Conservation (phyloP, 1,139 yeast genomes). For the Pichia sp. region DNA sequence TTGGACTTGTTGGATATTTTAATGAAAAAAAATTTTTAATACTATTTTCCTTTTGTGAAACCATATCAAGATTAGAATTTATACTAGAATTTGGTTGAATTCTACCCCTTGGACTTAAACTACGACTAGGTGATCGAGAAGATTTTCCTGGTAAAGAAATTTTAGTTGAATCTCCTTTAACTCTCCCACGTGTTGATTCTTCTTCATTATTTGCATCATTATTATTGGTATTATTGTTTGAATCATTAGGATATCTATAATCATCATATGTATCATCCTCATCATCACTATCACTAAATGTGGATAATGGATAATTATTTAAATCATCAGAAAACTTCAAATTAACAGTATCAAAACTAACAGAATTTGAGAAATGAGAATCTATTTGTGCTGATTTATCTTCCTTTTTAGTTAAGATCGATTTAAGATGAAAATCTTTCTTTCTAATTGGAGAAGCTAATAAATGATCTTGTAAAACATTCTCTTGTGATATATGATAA, state of each 20-base stretch:
- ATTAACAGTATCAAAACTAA: slow-evolving; percentile 40
- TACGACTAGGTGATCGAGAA: slow-evolving; percentile 14
- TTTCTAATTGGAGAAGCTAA: background rate
- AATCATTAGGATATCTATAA: background rate
- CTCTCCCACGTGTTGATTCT: slow-evolving; percentile 10
- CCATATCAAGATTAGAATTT: slow-evolving; percentile 6
- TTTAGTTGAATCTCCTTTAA: background rate
- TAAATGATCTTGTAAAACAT: background rate
- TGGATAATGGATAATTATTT: slow-evolving; percentile 14
- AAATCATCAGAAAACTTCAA: slow-evolving; percentile 29
- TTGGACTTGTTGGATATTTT: slow-evolving; percentile 30
- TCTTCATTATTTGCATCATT: too few species aligned
- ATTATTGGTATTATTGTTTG: background rate
- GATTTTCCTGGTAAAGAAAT: slow-evolving; percentile 1
- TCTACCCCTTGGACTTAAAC: slow-evolving; percentile 11
- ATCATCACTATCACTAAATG: slow-evolving; percentile 11
- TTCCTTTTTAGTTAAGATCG: slow-evolving; percentile 12
- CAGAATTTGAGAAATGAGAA: slow-evolving; percentile 15
- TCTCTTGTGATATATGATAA: slow-evolving; percentile 1
- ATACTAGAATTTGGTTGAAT: slow-evolving; percentile 4
- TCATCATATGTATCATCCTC: slow-evolving; percentile 1
- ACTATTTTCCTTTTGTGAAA: slow-evolving; percentile 2
- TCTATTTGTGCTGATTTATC: slow-evolving; percentile 5
- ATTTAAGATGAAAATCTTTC: slow-evolving; percentile 3
- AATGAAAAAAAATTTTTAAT: slow-evolving; percentile 6